Percentiles rank a stretch among this genome's conserved stretches.
These are phyloP conservation scores for Coemansia sp. DNA, from an alignment of 192 early-diverging fungal genomes.

Conservation along the genomic window DNA sequence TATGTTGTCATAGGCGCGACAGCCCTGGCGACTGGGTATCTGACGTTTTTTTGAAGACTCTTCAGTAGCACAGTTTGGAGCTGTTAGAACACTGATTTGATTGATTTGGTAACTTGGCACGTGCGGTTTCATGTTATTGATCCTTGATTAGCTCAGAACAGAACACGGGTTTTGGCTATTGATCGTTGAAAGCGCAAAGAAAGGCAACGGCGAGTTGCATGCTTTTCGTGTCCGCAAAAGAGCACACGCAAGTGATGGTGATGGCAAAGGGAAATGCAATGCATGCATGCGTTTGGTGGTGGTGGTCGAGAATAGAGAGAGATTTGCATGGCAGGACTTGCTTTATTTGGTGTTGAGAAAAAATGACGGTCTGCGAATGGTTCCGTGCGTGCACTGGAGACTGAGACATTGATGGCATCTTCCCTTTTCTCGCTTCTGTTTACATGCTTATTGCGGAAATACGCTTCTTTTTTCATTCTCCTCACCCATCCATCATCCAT, in stretches of 20 bases:
- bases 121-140: background rate
- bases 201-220: too few species aligned
- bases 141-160: background rate
- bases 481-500: background rate
- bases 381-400: background rate
- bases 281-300: too few species aligned
- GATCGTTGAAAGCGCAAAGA: background rate
- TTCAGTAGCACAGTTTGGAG: too few species aligned
- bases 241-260: too few species aligned
- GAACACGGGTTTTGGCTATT: background rate
- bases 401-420: background rate
- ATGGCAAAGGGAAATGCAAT: too few species aligned
- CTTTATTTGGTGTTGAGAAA: background rate
- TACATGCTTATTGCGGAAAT: slow-evolving; percentile 3
- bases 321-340: background rate
- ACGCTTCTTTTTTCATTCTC: background rate
- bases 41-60: slow-evolving; percentile 55
- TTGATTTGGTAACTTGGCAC: background rate
- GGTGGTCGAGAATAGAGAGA: background rate
- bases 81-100: background rate
- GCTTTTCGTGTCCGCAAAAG: too few species aligned
- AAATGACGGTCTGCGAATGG: background rate
- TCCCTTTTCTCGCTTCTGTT: slow-evolving; percentile 49
- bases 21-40: slow-evolving; percentile 58
- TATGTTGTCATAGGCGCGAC: slow-evolving; percentile 73